Base-by-base conservation (phyloP, 2,329 filamentous ascomycete species). In the Rutstroemia sp. region DNA sequence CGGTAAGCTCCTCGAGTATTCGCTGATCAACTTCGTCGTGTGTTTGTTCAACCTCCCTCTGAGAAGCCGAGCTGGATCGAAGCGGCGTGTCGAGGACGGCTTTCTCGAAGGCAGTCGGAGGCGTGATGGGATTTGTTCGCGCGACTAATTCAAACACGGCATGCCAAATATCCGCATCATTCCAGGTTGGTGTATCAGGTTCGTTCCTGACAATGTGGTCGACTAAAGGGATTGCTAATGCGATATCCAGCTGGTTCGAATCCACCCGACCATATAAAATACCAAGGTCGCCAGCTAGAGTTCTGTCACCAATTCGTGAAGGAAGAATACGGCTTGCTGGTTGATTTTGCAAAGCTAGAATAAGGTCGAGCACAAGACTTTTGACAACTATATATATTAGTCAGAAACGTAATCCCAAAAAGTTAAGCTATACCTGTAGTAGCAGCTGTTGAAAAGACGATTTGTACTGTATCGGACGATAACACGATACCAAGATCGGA, bases 1-100 rank as follows among this genome's bases (percentile, higher is more conserved):
- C 56, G 12, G 49, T 38, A 6, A 49, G 56, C 52, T 67, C 63
- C 57, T 67, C 57, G 18, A 61, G 58, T 46, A 67, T 68, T 34
- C 30, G 30, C 8, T 34, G 10, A 7, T 34, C 30, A 34, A 34
- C 30, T 10, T 34, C 10, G 8, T 34, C 10, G 30, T 34, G 10
- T 10, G 10, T 34, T 7, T 34, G 10, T 7, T 34, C 30, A 10
- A 34, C 8, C 2, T 7, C 30, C 8, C 7, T 34, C 30, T 34
- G 10, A 34, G 30, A 34, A 12, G 30, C 30, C 10, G 10, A 34
- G 30, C 30, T 34, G 10, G 30, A 34, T 34, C 30, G 30, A 10
- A 34, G 7, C 10, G 10, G 10, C 8, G 10, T 34, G 8, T 34
- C 30, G 30, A 34, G 8, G 8, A 34, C 10, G 10, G 30, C 30